Evolutionary conservation across 2,329 filamentous ascomycete species (phyloP), one percentile per base, ranked within the genome.

Genomic region (Apiospora sp.): DNA sequence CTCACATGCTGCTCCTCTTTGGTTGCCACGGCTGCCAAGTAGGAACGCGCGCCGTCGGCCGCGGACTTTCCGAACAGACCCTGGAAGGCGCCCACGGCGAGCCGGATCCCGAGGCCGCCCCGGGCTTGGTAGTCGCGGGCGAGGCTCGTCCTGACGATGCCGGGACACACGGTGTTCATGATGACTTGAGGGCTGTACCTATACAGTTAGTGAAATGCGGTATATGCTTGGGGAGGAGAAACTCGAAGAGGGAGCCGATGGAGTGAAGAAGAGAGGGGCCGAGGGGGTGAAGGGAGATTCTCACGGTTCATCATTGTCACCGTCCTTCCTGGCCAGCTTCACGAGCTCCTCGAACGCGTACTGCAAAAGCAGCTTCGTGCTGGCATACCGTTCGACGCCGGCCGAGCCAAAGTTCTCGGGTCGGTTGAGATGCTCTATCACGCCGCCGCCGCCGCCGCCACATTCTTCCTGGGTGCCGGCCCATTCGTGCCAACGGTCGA

Each of bases 151-250:
- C 71, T 71, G 3, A 80, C 76, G 14, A 78, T 44, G 24, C 79
- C 79, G 0, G 79, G 78, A 34, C 77, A 80, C 67, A 77, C 70
- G 7, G 76, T 77, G 68, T 80, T 80, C 70, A 80, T 30, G 58
- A 80, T 76, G 54, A 80, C 78, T 30, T 78, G 73, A 6, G 79
- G 78, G 22, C 30, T 61, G 8, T 1, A 8, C 3, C 16, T 34
- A 10, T 16, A 7, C 1, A 4, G 54, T 61, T 12, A 61, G 54
- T 37, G 3, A n/a, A 49, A 6, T 8, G 46, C 19, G 19, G 22
- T n/a, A n/a, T 37, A 37, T 37, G 2, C 37, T 37, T 37, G 8
- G 6, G 37, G 37, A 37, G 37, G 8, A 37, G 37, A 37, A 37
- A 37, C 3, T 14, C 7, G 10, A 27, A 24, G 48, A 22, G 22